Percentiles rank a stretch among this genome's conserved stretches.
Evolutionary conservation across 169 alveolate genomes (phyloP).

Genomic region (Plasmodium inui): DNA sequence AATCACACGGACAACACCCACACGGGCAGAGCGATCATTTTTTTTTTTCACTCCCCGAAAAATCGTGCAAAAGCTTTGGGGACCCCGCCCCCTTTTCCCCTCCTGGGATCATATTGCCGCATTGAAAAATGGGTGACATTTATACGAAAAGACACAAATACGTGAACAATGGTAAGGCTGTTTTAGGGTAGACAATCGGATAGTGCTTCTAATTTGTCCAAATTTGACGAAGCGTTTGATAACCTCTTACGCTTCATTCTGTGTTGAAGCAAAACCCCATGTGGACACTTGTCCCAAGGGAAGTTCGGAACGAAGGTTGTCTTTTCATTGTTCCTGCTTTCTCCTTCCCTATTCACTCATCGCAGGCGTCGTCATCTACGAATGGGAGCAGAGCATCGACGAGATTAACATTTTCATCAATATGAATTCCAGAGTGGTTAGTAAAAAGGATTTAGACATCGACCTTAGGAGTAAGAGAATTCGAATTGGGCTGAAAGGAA

Average conservation of each 20-base stretch:
- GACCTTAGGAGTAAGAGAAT: conserved; percentile 43
- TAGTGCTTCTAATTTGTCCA: neutral
- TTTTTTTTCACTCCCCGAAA: neutral
- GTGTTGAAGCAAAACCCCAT: neutral
- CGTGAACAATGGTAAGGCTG: conserved; percentile 40
- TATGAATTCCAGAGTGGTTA: conserved; percentile 26
- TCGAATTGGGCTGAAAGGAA: conserved; percentile 43
- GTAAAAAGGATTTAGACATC: conserved; percentile 47
- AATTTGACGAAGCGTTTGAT: neutral
- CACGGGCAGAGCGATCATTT: neutral
- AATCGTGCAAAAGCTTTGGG: neutral
- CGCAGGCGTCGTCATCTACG: conserved; percentile 56
- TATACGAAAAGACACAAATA: conserved; percentile 71
- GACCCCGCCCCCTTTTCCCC: neutral
- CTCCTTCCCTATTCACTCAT: neutral
- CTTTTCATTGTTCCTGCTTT: neutral
- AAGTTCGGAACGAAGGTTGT: neutral
- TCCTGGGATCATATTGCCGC: neutral
- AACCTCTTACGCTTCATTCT: neutral
- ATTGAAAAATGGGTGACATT: conserved; percentile 49
- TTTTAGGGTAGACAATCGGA: neutral
- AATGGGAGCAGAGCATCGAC: conserved; percentile 73
- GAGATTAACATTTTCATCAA: conserved; percentile 55
- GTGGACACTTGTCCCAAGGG: neutral
- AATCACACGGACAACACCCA: neutral